Evolutionary conservation across 768 basidiomycete genomes (phyloP), one percentile per base, ranked within the genome.

Genomic region (Tylopilus subfusipes): DNA sequence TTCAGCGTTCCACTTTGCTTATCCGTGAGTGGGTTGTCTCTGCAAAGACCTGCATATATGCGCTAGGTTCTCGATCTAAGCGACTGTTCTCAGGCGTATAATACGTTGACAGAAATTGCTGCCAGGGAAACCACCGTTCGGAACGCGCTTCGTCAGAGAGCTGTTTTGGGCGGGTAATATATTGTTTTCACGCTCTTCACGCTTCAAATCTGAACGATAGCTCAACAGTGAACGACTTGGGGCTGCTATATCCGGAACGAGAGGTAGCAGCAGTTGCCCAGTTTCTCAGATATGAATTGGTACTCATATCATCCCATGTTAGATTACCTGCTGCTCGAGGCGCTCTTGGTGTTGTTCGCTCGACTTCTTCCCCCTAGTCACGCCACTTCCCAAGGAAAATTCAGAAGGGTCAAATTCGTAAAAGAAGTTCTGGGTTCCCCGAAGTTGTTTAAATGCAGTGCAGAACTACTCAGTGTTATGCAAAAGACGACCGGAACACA

Each of bases 251-350:
- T 76, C 75, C 33, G 68, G 73, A 38, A 78, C 77, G 21, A 77
- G 67, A 70, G 81, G 85, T 78, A 59, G 22, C n/a, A n/a, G n/a
- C n/a, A 21, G n/a, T 52, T n/a, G 21, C 24, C 25, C 16, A 19
- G 42, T 45, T 11, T 30, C 18, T 44, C 40, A 10, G 39, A 36
- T 24, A 31, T n/a, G 21, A 13, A 16, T 24, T 16, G 3, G 8
- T 30, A 4, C 24, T 42, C 12, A 56, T 36, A 4, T 31, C 24
- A 21, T 46, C 30, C 12, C 45, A 9, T 57, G 31, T 63, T 33
- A 84, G 85, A 82, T 50, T 84, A 78, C 60, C 68, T 86, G 18
- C 75, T 78, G 14, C 66, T 84, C 40, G 85, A 87, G 63, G 74
- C 78, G 16, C 73, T 85, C 4, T 63, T 86, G 40, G 77, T 80